phyloP scores from a whole-genome alignment of 257 asterid genomes.

The Capsicum pubescens region DNA sequence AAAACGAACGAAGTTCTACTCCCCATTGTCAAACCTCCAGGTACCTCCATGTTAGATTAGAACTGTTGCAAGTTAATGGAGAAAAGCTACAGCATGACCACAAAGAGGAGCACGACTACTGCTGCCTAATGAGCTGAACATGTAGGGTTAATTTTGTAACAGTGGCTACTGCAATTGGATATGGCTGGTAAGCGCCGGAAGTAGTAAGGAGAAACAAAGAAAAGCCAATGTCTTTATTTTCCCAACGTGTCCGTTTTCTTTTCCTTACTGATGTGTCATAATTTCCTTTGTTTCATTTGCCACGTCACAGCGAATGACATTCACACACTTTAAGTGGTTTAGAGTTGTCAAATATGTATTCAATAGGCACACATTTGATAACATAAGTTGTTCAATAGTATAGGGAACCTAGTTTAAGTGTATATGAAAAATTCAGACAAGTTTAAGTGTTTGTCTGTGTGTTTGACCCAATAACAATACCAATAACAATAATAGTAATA shows the following conservation, averaged over 20 bases:
- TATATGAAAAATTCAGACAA: background rate
- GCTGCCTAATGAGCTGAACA: background rate
- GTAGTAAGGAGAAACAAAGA: background rate
- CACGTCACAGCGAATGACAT: background rate
- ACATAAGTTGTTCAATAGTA: background rate
- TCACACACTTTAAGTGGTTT: background rate
- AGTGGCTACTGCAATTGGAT: background rate
- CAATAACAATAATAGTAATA: background rate
- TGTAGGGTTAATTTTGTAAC: background rate
- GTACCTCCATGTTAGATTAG: background rate
- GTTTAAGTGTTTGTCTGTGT: background rate
- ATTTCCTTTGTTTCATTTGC: background rate
- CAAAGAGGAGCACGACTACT: background rate
- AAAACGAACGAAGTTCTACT: background rate
- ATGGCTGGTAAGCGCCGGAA: slow-evolving; percentile 5
- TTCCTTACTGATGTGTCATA: background rate
- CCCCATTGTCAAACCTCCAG: background rate
- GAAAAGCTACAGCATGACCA: slow-evolving; percentile 6
- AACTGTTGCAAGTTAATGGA: background rate
- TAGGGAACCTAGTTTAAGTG: background rate
- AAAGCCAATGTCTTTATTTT: background rate
- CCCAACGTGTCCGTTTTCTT: background rate
- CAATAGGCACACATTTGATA: background rate
- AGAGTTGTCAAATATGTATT: slow-evolving; percentile 4
- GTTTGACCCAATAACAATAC: background rate